phyloP scores from a whole-genome alignment of 2,329 filamentous ascomycete genomes.

The Allantophomopsis cytisporea region DNA sequence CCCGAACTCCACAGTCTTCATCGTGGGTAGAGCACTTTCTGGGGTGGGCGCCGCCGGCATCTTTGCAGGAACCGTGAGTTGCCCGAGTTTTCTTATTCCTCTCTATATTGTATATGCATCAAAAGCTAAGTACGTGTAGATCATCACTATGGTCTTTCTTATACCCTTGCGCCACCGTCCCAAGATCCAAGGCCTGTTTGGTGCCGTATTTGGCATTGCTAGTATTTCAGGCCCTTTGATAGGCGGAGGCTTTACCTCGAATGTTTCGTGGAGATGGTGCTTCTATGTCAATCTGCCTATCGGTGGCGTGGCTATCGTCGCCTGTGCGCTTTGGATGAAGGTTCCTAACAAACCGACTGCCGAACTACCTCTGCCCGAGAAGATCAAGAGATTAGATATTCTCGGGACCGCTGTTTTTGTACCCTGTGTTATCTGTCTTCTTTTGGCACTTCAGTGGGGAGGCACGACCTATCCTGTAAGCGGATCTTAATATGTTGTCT shows the following conservation, averaged over 20 bases:
- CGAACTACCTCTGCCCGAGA: conserved; percentile 17
- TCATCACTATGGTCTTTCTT: too few relatives aligned
- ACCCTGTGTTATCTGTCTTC: conserved; percentile 13
- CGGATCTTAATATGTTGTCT: conserved; percentile 32
- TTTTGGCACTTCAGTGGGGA: conserved; percentile 22
- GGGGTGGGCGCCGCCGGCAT: conserved; percentile 18
- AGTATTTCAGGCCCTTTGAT: conserved; percentile 22
- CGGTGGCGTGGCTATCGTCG: conserved; percentile 25
- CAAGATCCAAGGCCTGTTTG: conserved; percentile 23
- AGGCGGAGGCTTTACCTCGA: conserved; percentile 26
- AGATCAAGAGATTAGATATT: conserved; percentile 21
- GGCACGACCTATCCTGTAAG: conserved; percentile 27
- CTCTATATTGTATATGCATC: too few relatives aligned
- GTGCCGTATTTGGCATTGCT: conserved; percentile 19
- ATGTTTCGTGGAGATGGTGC: conserved; percentile 27
- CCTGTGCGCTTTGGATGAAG: conserved; percentile 26
- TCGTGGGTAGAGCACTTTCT: conserved; percentile 19
- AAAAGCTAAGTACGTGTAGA: too few relatives aligned
- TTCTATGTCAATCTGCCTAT: conserved; percentile 28
- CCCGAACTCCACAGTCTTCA: conserved; percentile 18
- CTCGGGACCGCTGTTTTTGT: conserved; percentile 16
- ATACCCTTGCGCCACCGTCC: conserved; percentile 32
- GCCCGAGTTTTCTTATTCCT: conserved; percentile 23
- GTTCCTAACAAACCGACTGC: conserved; percentile 18
- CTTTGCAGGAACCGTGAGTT: conserved; percentile 17